Evolutionary conservation across 2,329 filamentous ascomycete genomes (phyloP).

Genomic region (Penicillium fuscoglaucum): DNA sequence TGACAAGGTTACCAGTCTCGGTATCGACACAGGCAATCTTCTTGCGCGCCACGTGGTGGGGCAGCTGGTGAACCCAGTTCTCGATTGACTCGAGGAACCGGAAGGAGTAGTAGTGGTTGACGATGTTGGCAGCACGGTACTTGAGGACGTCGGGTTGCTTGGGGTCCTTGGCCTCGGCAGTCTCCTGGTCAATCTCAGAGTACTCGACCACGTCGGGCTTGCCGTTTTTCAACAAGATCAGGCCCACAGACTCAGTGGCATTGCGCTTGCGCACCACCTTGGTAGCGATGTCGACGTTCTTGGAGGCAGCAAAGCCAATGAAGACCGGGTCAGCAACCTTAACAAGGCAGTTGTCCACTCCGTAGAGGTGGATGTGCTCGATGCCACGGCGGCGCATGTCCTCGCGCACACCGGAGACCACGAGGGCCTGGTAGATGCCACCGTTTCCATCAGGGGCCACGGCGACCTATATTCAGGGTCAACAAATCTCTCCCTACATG

Average conservation of each 20-base stretch:
- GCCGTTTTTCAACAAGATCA: slow-evolving; percentile 93
- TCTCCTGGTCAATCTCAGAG: slow-evolving; percentile 87
- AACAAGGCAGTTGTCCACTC: slow-evolving; percentile 98
- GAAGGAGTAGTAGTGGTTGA: slow-evolving; percentile 99
- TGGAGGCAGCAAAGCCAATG: slow-evolving; percentile 85
- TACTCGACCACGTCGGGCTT: slow-evolving; percentile 98
- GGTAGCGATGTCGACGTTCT: slow-evolving; percentile 91
- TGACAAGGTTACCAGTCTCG: slow-evolving; percentile 74
- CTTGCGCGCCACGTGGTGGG: slow-evolving; percentile 95
- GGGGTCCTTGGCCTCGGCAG: slow-evolving; percentile 83
- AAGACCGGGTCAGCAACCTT: slow-evolving; percentile 97
- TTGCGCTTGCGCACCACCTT: slow-evolving; percentile 99
- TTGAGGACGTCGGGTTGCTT: slow-evolving; percentile 80
- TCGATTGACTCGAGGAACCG: slow-evolving; percentile 89
- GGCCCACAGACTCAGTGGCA: slow-evolving; percentile 90
- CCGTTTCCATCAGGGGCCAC: slow-evolving; percentile 97
- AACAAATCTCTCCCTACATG: not conserved
- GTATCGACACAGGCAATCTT: slow-evolving; percentile 90
- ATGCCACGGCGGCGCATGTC: slow-evolving; percentile 90
- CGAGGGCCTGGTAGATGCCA: slow-evolving; percentile 89
- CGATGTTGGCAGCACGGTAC: slow-evolving; percentile 97
- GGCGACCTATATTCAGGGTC: slow-evolving; percentile 60
- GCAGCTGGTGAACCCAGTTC: slow-evolving; percentile 78
- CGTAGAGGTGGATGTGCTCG: slow-evolving; percentile 95
- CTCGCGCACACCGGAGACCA: slow-evolving; percentile 74